phyloP scores from a whole-genome alignment of 805 yeast species.

The Yarrowia sp. region DNA sequence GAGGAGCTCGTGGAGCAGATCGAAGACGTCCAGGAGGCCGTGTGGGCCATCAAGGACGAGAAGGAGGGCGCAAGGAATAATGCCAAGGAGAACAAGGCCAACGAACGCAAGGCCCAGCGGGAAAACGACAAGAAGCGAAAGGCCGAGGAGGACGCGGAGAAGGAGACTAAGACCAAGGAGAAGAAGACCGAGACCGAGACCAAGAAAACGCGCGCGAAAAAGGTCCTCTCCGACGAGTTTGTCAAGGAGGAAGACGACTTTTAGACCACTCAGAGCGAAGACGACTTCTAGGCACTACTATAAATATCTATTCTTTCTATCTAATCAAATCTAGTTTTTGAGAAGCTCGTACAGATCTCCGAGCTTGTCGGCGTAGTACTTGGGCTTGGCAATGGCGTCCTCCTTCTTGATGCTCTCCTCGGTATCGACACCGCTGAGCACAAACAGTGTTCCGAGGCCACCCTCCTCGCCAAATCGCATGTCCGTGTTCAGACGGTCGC shows the following conservation, averaged over 20 bases:
- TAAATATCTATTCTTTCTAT: not conserved
- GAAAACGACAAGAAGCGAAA: slow-evolving; percentile 3
- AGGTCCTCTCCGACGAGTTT: not conserved
- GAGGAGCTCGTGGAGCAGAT: slow-evolving; percentile 30
- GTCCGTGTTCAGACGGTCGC: slow-evolving; percentile 93
- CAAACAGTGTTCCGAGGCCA: slow-evolving; percentile 81
- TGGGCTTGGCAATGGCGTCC: slow-evolving; percentile 51
- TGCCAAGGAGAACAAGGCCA: not conserved
- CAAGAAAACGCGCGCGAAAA: not conserved
- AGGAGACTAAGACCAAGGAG: not conserved
- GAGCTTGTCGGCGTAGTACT: slow-evolving; percentile 63
- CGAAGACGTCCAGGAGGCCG: slow-evolving; percentile 33
- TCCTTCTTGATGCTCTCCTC: slow-evolving; percentile 55
- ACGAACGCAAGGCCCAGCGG: not conserved
- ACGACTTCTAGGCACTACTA: not conserved
- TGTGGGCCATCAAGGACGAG: slow-evolving; percentile 27
- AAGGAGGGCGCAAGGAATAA: not conserved
- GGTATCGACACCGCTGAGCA: slow-evolving; percentile 86
- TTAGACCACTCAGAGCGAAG: too few relatives aligned
- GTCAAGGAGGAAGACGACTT: not conserved
- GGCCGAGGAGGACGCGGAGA: not conserved
- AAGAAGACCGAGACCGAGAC: not conserved
- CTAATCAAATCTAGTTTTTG: not conserved
- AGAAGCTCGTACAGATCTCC: slow-evolving; percentile 70
- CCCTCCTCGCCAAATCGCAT: slow-evolving; percentile 88